Base-by-base conservation (phyloP, 2,329 filamentous ascomycete genomes). In the Arthrobotrys conoides region DNA sequence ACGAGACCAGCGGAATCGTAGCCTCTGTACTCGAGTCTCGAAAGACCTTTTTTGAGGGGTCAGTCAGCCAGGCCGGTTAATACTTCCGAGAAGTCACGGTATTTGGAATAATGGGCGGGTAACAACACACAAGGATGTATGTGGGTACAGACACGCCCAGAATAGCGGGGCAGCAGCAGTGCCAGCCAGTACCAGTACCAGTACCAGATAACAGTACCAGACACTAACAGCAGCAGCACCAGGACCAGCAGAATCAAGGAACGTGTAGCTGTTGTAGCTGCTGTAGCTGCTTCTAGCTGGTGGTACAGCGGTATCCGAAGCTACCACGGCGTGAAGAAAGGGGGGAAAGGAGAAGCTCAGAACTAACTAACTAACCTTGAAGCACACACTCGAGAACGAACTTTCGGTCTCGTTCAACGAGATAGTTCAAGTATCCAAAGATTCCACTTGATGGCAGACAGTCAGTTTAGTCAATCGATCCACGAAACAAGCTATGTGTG, bases 351-450 rank as follows among this genome's bases (percentile, higher is more conserved):
- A 12, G 38, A n/a, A 16, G 38, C n/a, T n/a, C n/a, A n/a, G 38
- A 41, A 12, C 33, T 5, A 41, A 30, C 6, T 3, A 66, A 69
- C 48, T 36, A 87, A 94, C 94, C 95, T 88, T 98, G 97, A 86
- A 97, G 92, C 82, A 99, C 89, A 80, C 95, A 98, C 85, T 97
- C 91, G 84, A 98, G 89, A 85, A 98, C 97, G 87, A 92, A 96
- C 87, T 93, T 94, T 86, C 96, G 91, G 88, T 98, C 95, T 90
- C 97, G 97, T 89, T 98, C 96, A 85, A 98, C 94, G 85, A 98
- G 88, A 87, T 98, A 98, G 88, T 98, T 98, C 88, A 98, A 93
- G 89, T 98, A 98, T 83, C 95, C 95, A 88, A 98, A 96, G 87
- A 96, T 96, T 86, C 93, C 93, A 91, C 93, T 95, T 30, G 38